Percentiles rank a stretch among this genome's conserved stretches.
phyloP scores from a whole-genome alignment of 2,329 filamentous ascomycete species.

The Paecilomyces sp. region DNA sequence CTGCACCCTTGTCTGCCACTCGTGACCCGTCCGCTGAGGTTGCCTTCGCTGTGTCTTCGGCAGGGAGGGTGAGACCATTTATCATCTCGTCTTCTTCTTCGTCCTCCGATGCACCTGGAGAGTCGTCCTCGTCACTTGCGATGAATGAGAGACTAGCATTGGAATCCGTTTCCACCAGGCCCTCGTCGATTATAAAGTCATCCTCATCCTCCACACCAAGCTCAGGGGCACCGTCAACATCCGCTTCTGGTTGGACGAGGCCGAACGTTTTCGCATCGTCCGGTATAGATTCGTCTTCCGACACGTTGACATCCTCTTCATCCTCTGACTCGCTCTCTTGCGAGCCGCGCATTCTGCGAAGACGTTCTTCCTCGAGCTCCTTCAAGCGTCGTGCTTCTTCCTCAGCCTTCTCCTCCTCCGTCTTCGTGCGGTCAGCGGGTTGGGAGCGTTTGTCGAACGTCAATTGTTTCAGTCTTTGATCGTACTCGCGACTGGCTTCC shows the following conservation, averaged over 20 bases:
- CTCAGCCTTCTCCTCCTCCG: constrained; percentile 73
- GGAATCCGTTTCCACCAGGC: constrained; percentile 79
- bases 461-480: constrained; percentile 72
- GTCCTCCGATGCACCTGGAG: constrained; percentile 48
- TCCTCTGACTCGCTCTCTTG: constrained; percentile 50
- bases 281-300: constrained; percentile 40
- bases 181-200: constrained; percentile 84
- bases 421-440: constrained; percentile 83
- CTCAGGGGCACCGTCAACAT: constrained; percentile 30
- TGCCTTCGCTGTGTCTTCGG: constrained; percentile 9
- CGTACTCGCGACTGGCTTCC: constrained; percentile 78
- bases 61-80: constrained; percentile 52
- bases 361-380: constrained; percentile 73
- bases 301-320: constrained; percentile 29
- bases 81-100: constrained; percentile 63
- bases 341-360: constrained; percentile 82
- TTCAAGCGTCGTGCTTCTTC: constrained; percentile 71
- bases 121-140: constrained; percentile 45
- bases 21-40: constrained; percentile 33
- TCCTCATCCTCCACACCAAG: constrained; percentile 86
- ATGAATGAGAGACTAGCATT: constrained; percentile 35
- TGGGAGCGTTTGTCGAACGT: constrained; percentile 77
- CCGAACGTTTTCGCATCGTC: constrained; percentile 58
- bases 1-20: constrained; percentile 48
- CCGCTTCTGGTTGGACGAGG: constrained; percentile 45